Conservation (phyloP, 2,329 filamentous ascomycete species). For the Calonectria multiphialidica region DNA sequence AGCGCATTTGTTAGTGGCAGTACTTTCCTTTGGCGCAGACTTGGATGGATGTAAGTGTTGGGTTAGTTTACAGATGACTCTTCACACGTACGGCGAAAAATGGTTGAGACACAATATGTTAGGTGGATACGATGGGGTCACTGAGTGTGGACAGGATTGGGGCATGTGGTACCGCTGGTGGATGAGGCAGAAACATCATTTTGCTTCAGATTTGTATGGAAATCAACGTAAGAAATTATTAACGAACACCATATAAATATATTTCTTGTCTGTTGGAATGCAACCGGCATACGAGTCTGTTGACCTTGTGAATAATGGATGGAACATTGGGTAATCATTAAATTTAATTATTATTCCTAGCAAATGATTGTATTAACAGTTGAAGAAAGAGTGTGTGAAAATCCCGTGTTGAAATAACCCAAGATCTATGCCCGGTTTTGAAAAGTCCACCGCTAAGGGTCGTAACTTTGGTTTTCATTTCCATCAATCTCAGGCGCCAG, state of each 20-base stretch:
- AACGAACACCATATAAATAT: neutral
- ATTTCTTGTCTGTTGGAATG: neutral
- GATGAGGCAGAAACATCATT: too few relatives aligned
- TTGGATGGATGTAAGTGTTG: conserved; percentile 1
- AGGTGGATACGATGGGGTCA: neutral
- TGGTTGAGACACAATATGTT: neutral
- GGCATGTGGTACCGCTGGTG: too few relatives aligned
- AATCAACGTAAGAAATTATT: neutral
- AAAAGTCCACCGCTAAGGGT: too few relatives aligned
- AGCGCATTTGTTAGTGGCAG: neutral
- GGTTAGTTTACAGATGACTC: neutral
- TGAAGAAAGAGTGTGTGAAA: neutral
- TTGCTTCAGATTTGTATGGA: neutral
- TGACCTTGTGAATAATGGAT: neutral
- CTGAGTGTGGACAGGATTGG: neutral
- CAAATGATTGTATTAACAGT: neutral
- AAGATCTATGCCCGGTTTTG: too few relatives aligned
- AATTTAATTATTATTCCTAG: too few relatives aligned
- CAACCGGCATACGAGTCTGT: neutral
- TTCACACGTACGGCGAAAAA: neutral
- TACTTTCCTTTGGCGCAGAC: neutral
- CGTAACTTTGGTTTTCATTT: neutral
- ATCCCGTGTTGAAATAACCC: too few relatives aligned
- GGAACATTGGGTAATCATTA: too few relatives aligned
- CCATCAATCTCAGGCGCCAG: neutral